Conservation (phyloP, 805 yeast species). For the Ogataea pini region DNA sequence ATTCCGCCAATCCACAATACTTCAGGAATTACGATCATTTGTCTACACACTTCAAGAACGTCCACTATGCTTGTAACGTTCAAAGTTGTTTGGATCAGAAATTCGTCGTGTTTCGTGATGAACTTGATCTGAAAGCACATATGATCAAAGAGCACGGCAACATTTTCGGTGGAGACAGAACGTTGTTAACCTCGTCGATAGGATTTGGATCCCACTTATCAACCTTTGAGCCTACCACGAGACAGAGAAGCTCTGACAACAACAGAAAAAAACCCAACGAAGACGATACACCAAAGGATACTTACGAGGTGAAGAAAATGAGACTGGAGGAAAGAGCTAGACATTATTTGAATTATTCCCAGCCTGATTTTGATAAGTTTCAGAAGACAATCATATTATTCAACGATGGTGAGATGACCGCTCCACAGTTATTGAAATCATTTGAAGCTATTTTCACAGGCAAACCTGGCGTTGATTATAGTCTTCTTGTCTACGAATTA, state of each 20-base stretch:
- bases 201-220: constrained; percentile 51
- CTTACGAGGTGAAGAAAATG: constrained; percentile 50
- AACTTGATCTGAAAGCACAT: constrained; percentile 84
- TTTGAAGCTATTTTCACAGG: constrained; percentile 51
- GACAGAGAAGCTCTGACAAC: constrained; percentile 13
- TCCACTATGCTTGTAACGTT: constrained; percentile 78
- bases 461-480: constrained; percentile 48
- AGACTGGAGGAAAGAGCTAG: constrained; percentile 85
- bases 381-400: constrained; percentile 48
- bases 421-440: constrained; percentile 45
- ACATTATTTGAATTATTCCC: constrained; percentile 65
- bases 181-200: constrained; percentile 37
- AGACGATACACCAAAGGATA: constrained; percentile 34
- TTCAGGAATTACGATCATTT: constrained; percentile 75
- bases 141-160: constrained; percentile 80
- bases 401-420: constrained; percentile 46
- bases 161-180: constrained; percentile 46
- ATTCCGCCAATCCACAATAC: constrained; percentile 65
- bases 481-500: constrained; percentile 59
- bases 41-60: constrained; percentile 68
- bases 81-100: constrained; percentile 81
- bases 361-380: constrained; percentile 49
- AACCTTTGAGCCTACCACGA: constrained; percentile 43
- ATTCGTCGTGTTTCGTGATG: constrained; percentile 89
- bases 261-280: constrained; percentile 16